phyloP scores from a whole-genome alignment of 2,329 filamentous ascomycete species.

The Fusarium graminum region DNA sequence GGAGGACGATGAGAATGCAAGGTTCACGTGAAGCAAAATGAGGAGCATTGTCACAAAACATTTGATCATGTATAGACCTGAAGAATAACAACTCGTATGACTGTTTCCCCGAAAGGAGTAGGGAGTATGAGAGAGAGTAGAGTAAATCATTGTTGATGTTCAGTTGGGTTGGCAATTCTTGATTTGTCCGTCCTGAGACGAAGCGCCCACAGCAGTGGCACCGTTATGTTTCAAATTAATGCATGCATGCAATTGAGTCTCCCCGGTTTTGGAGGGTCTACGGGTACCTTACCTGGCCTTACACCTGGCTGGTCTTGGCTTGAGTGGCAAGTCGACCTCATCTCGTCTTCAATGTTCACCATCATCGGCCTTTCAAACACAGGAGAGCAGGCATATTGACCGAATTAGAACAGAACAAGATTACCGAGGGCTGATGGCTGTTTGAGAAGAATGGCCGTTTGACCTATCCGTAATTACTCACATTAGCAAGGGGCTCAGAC shows the following conservation, averaged over 20 bases:
- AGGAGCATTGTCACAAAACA: background rate
- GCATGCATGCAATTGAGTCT: conserved; percentile 24
- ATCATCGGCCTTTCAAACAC: conserved; percentile 13
- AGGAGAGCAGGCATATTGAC: conserved; percentile 5
- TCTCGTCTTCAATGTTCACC: background rate
- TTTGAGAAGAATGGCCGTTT: conserved; percentile 16
- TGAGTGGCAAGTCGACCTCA: conserved; percentile 13
- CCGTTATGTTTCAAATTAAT: conserved; percentile 40
- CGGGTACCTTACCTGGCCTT: conserved; percentile 27
- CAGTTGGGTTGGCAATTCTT: conserved; percentile 31
- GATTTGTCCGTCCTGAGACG: conserved; percentile 7
- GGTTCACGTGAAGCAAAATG: background rate
- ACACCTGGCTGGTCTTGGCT: conserved; percentile 22
- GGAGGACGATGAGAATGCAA: conserved; percentile 7
- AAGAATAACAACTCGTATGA: background rate
- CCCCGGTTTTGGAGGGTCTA: conserved; percentile 29
- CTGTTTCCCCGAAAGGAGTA: background rate
- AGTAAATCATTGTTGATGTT: background rate
- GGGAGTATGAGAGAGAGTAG: no score
- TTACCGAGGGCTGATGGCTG: conserved; percentile 19
- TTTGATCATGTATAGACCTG: background rate
- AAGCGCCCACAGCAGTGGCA: conserved; percentile 27
- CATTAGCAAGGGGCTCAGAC: conserved; percentile 29
- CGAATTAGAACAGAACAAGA: conserved; percentile 8
- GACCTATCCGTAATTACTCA: conserved; percentile 2